Evolutionary conservation across 2,329 filamentous ascomycete species (phyloP).

Genomic region (Beauveria caledonica): DNA sequence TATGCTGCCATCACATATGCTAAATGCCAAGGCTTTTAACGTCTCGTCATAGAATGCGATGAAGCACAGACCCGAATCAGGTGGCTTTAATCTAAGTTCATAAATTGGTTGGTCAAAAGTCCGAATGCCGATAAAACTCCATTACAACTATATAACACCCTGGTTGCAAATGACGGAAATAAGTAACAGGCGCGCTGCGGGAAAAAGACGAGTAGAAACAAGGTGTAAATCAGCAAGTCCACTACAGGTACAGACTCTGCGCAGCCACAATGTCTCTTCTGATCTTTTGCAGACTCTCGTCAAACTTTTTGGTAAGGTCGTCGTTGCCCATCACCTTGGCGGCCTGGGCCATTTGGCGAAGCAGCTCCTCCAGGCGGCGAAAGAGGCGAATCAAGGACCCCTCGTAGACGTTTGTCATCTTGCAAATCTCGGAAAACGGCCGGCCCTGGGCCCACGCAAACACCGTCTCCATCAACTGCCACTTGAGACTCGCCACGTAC

Average conservation of each 20-base stretch:
- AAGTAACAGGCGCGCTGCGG: neutral
- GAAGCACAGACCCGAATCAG: neutral
- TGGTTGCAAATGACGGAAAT: slow-evolving; percentile 10
- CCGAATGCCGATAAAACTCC: slow-evolving; percentile 7
- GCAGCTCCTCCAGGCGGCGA: slow-evolving; percentile 84
- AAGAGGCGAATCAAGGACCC: slow-evolving; percentile 94
- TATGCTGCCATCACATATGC: neutral
- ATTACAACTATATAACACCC: slow-evolving; percentile 5
- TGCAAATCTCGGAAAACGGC: slow-evolving; percentile 89
- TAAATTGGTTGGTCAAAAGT: neutral
- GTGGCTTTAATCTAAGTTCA: neutral
- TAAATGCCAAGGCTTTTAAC: slow-evolving; percentile 11
- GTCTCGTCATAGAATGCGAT: neutral
- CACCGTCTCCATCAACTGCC: slow-evolving; percentile 95
- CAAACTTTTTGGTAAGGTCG: slow-evolving; percentile 87
- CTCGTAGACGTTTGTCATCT: slow-evolving; percentile 99
- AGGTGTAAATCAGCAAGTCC: neutral
- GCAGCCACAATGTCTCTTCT: slow-evolving; percentile 90
- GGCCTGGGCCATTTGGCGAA: slow-evolving; percentile 92
- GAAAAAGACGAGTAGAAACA: neutral
- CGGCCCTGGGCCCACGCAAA: slow-evolving; percentile 85
- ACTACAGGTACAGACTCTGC: slow-evolving; percentile 84
- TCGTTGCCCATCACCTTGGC: slow-evolving; percentile 97
- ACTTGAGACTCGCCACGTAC: slow-evolving; percentile 83
- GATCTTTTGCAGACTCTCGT: slow-evolving; percentile 75